Evolutionary conservation across 1,284 basidiomycete species (phyloP).

Genomic region (Malassezia japonica): DNA sequence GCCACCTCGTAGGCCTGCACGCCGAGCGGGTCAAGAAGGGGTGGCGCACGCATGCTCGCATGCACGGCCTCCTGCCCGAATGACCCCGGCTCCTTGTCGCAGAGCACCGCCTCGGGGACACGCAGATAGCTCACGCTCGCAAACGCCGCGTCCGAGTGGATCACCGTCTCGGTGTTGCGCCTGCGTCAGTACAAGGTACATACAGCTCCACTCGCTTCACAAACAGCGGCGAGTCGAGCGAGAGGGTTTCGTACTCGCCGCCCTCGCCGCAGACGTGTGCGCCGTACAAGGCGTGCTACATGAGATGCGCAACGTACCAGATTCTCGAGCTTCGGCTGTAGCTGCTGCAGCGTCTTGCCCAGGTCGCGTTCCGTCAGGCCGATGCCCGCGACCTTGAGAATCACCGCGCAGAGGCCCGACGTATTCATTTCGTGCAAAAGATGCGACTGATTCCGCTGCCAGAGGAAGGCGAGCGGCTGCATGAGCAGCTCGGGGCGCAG

Average conservation of each 20-base stretch:
- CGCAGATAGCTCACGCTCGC: slow-evolving; percentile 40
- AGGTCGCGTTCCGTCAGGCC: slow-evolving; percentile 69
- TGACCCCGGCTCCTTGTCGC: slow-evolving; percentile 20
- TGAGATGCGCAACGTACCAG: slow-evolving; percentile 48
- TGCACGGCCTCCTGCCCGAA: not conserved
- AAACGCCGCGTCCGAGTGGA: slow-evolving; percentile 36
- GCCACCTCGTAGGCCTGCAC: not conserved
- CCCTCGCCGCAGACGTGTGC: slow-evolving; percentile 95
- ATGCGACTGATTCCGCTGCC: slow-evolving; percentile 79
- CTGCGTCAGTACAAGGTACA: slow-evolving; percentile 39
- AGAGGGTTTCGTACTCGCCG: slow-evolving; percentile 93
- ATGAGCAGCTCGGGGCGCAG: slow-evolving; percentile 58
- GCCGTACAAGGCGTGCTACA: slow-evolving; percentile 63
- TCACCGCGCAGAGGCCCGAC: slow-evolving; percentile 66
- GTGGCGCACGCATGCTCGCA: slow-evolving; percentile 11
- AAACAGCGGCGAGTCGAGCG: slow-evolving; percentile 81
- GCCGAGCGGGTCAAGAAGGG: slow-evolving; percentile 20
- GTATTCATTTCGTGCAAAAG: slow-evolving; percentile 78
- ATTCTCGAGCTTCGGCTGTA: slow-evolving; percentile 64
- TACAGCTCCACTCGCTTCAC: slow-evolving; percentile 66
- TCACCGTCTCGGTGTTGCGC: slow-evolving; percentile 27
- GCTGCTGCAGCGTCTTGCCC: slow-evolving; percentile 64
- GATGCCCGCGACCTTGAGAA: slow-evolving; percentile 95
- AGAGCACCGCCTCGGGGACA: slow-evolving; percentile 24
- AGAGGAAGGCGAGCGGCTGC: slow-evolving; percentile 76